Percentiles rank a stretch among this genome's conserved stretches.
phyloP scores from a whole-genome alignment of 306 rosid genomes.

The Sesbania bispinosa region DNA sequence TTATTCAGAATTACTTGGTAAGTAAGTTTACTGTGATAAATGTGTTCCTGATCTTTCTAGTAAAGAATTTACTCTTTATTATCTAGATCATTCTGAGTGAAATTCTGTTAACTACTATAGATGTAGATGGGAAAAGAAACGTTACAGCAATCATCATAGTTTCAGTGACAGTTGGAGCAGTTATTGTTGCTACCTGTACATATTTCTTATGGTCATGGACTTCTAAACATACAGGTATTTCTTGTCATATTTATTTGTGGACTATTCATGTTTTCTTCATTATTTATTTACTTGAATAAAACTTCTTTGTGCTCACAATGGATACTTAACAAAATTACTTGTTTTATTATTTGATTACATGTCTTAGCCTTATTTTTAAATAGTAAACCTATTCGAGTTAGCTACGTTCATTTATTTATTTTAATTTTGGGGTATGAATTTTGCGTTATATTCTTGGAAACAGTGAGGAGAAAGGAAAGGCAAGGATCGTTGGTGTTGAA shows the following conservation, averaged over 20 bases:
- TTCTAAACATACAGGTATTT: not conserved
- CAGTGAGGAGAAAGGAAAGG: not conserved
- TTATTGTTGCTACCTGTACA: not conserved
- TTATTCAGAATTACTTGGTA: constrained; percentile 17
- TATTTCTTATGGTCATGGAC: constrained; percentile 18
- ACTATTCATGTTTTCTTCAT: not conserved
- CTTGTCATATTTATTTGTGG: not conserved
- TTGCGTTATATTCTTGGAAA: not conserved
- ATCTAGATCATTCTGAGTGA: not conserved
- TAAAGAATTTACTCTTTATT: no score
- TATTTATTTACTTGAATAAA: no score
- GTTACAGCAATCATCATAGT: not conserved
- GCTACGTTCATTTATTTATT: no score
- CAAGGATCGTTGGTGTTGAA: not conserved
- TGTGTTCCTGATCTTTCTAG: not conserved
- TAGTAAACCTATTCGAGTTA: no score
- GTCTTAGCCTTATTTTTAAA: no score
- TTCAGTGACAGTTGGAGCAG: constrained; percentile 1
- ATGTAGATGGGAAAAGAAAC: not conserved
- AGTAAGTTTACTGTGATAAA: no score
- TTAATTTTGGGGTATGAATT: no score
- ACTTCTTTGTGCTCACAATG: no score
- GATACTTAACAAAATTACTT: no score
- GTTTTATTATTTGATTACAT: no score
- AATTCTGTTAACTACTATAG: not conserved